phyloP scores from a whole-genome alignment of 1,284 basidiomycete genomes.

The Wallemia mellicola region DNA sequence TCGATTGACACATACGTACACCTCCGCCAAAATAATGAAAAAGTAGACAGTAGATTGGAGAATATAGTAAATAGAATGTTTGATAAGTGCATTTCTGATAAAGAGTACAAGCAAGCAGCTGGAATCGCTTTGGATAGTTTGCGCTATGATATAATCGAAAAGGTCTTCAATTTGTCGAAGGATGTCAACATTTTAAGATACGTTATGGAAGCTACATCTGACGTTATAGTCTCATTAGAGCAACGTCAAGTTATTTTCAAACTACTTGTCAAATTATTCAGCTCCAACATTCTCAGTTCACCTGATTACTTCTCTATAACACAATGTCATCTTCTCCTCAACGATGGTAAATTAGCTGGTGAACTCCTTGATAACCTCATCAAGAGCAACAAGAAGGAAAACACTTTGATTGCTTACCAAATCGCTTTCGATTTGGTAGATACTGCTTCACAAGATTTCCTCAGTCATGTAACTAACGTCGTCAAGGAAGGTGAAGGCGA shows the following conservation, averaged over 20 bases:
- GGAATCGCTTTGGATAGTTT: constrained; percentile 74
- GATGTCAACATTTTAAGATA: constrained; percentile 58
- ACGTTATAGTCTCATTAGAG: constrained; percentile 34
- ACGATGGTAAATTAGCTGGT: constrained; percentile 39
- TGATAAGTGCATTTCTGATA: constrained; percentile 45
- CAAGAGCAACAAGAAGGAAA: constrained; percentile 18
- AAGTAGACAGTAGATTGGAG: constrained; percentile 42
- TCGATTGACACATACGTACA: constrained; percentile 72
- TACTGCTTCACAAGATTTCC: constrained; percentile 68
- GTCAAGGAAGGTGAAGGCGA: constrained; percentile 8
- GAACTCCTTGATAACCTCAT: constrained; percentile 38
- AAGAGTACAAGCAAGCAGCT: constrained; percentile 51
- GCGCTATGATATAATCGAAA: constrained; percentile 48
- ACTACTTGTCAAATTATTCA: constrained; percentile 44
- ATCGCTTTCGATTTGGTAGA: constrained; percentile 79
- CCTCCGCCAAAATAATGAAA: constrained; percentile 19
- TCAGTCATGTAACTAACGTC: constrained; percentile 20
- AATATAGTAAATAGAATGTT: constrained; percentile 66
- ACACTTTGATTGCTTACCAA: constrained; percentile 57
- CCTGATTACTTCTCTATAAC: constrained; percentile 45
- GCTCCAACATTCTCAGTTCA: constrained; percentile 36
- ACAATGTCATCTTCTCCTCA: constrained; percentile 60
- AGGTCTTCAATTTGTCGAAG: constrained; percentile 19
- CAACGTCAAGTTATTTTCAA: constrained; percentile 37
- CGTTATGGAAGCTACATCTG: constrained; percentile 61